These are phyloP conservation scores for Saprolegnia parasitica DNA, from an alignment of 352 stramenopile species.

Conservation along the genomic window DNA sequence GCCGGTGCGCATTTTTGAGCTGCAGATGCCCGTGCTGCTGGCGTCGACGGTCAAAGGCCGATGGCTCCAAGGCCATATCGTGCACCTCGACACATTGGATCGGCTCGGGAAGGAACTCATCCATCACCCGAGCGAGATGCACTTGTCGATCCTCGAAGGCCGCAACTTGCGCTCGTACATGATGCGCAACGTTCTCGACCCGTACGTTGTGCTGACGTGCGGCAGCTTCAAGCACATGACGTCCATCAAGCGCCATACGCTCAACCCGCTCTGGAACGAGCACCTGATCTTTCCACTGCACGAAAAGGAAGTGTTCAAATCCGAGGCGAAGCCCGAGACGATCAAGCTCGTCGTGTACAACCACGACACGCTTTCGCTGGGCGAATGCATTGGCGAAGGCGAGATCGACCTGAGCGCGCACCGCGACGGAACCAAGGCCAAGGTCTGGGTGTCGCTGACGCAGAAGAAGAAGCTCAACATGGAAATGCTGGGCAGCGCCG, in stretches of 20 bases:
- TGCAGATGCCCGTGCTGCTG: conserved; percentile 46
- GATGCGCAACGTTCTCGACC: conserved; percentile 40
- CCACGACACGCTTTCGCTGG: conserved; percentile 47
- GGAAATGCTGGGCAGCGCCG: conserved; percentile 43
- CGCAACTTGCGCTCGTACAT: conserved; percentile 43
- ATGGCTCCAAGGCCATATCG: conserved; percentile 45
- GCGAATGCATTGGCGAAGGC: conserved; percentile 47
- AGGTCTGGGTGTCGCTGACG: conserved; percentile 33
- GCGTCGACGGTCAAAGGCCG: conserved; percentile 47
- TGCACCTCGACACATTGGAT: conserved; percentile 40
- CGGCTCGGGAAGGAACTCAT: conserved; percentile 40
- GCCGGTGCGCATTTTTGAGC: conserved; percentile 47
- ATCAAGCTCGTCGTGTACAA: conserved; percentile 51
- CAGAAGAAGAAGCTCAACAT: conserved; percentile 47
- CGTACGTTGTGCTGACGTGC: conserved; percentile 44
- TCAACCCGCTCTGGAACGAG: conserved; percentile 41
- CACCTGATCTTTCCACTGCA: conserved; percentile 34
- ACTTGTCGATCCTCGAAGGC: conserved; percentile 44
- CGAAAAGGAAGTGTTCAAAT: conserved; percentile 30
- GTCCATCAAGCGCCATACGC: conserved; percentile 39
- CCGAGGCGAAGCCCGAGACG: not conserved
- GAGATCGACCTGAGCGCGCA: conserved; percentile 48
- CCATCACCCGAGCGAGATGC: conserved; percentile 48
- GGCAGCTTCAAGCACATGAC: conserved; percentile 39
- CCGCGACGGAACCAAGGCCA: conserved; percentile 28